Evolutionary conservation across 2,329 filamentous ascomycete genomes (phyloP).

Genomic region (Sordariomycetes sp.): DNA sequence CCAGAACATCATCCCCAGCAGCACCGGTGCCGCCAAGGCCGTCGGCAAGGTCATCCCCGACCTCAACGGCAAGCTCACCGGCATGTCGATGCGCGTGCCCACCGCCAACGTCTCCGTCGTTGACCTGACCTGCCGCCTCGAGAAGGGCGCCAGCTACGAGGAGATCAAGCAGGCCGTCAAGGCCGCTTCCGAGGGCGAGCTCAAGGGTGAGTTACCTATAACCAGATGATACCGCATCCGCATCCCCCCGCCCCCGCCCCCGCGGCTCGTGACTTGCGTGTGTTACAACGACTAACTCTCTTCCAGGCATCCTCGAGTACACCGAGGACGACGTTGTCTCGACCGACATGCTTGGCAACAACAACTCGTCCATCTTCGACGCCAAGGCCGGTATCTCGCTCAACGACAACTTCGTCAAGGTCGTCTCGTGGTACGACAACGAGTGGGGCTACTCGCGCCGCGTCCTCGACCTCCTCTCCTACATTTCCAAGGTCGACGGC

Average conservation of each 20-base stretch:
- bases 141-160: slow-evolving; percentile 81
- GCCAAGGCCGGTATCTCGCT: slow-evolving; percentile 98
- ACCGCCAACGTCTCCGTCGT: slow-evolving; percentile 99
- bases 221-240: too few relatives aligned
- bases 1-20: slow-evolving; percentile 99
- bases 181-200: slow-evolving; percentile 67
- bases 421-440: slow-evolving; percentile 98
- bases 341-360: slow-evolving; percentile 84
- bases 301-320: slow-evolving; percentile 72
- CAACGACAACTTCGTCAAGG: slow-evolving; percentile 98
- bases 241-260: not conserved
- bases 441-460: slow-evolving; percentile 99
- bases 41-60: slow-evolving; percentile 98
- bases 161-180: slow-evolving; percentile 89
- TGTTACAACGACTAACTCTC: slow-evolving; percentile 7
- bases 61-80: slow-evolving; percentile 98
- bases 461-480: slow-evolving; percentile 69
- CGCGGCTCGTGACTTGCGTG: not conserved
- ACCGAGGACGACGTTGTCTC: slow-evolving; percentile 97
- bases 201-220: slow-evolving; percentile 89
- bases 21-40: slow-evolving; percentile 98
- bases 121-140: slow-evolving; percentile 84
- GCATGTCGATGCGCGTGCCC: slow-evolving; percentile 99
- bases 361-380: slow-evolving; percentile 94
- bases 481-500: slow-evolving; percentile 67